Percentiles rank a stretch among this genome's conserved stretches.
These are phyloP conservation scores for Penicillium sp. DNA, from an alignment of 2,329 filamentous ascomycete genomes.

Conservation along the genomic window DNA sequence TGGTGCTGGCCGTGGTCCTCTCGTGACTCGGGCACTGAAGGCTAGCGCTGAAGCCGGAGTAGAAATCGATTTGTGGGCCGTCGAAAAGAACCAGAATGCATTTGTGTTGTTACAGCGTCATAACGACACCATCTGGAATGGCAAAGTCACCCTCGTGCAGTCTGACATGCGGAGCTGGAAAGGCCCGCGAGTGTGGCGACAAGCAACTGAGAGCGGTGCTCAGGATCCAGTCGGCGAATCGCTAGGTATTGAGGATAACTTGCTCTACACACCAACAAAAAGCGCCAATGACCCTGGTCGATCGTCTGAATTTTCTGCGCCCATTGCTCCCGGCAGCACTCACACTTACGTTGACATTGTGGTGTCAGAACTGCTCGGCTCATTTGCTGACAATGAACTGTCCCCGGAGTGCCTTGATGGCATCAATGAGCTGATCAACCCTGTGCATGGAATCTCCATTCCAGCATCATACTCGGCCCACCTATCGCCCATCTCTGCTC, in stretches of 20 bases:
- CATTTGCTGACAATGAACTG: conserved; percentile 95
- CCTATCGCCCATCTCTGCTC: conserved; percentile 87
- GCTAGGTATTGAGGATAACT: conserved; percentile 38
- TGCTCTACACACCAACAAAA: conserved; percentile 31
- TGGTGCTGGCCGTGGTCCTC: conserved; percentile 87
- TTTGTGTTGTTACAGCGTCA: conserved; percentile 90
- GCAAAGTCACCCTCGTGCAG: conserved; percentile 84
- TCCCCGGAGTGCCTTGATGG: conserved; percentile 96
- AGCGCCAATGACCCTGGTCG: conserved; percentile 49
- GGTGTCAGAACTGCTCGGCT: conserved; percentile 88
- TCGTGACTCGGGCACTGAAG: conserved; percentile 84
- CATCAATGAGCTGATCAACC: conserved; percentile 85
- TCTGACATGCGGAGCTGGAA: conserved; percentile 98
- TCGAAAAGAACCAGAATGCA: conserved; percentile 98
- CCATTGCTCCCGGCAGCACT: conserved; percentile 48
- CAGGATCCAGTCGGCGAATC: conserved; percentile 42
- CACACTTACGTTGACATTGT: conserved; percentile 75
- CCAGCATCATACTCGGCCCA: conserved; percentile 93
- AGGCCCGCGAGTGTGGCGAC: conserved; percentile 63
- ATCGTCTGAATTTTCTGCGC: conserved; percentile 44
- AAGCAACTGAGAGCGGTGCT: conserved; percentile 21
- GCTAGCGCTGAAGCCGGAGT: conserved; percentile 80
- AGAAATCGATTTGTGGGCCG: conserved; percentile 82
- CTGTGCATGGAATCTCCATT: conserved; percentile 86
- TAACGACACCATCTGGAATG: conserved; percentile 81